These are phyloP conservation scores for Geotrichum histeridarum DNA, from an alignment of 1,139 yeast genomes.

Conservation along the genomic window DNA sequence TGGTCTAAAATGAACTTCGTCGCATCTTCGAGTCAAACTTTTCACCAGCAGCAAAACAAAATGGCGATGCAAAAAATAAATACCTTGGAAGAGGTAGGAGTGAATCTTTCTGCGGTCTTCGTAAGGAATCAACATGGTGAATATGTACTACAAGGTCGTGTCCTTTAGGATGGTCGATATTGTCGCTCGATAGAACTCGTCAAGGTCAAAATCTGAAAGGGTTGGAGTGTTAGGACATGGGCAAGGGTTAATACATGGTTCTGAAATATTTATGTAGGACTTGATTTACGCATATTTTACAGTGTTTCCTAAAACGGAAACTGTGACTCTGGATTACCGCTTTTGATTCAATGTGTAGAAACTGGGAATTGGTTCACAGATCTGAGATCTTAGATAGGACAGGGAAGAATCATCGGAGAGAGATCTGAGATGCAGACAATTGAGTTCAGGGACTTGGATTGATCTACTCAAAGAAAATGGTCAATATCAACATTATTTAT, in stretches of 20 bases:
- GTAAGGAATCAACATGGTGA: constrained; percentile 96
- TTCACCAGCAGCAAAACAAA: constrained; percentile 2
- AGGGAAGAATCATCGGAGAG: too few relatives aligned
- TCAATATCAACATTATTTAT: too few relatives aligned
- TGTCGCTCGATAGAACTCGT: constrained; percentile 16
- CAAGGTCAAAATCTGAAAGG: constrained; percentile 7
- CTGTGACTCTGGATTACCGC: constrained; percentile 1
- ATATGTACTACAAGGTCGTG: constrained; percentile 12
- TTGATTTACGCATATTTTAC: background rate
- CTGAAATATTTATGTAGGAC: background rate
- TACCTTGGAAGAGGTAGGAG: constrained; percentile 98
- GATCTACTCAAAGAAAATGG: too few relatives aligned
- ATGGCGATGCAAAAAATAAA: constrained; percentile 37
- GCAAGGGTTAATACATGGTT: constrained; percentile 1
- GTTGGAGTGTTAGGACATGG: background rate
- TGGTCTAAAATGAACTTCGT: background rate
- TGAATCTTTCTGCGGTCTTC: constrained; percentile 99
- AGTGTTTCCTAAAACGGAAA: background rate
- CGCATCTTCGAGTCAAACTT: constrained; percentile 1
- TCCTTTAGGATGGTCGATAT: constrained; percentile 13
- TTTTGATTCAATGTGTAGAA: background rate
- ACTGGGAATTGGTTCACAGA: too few relatives aligned
- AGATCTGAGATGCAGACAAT: too few relatives aligned
- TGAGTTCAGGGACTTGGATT: too few relatives aligned
- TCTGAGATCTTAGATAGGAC: too few relatives aligned